Conservation (phyloP, 371 early-diverging fungal species). For the Mucor ambiguus region DNA sequence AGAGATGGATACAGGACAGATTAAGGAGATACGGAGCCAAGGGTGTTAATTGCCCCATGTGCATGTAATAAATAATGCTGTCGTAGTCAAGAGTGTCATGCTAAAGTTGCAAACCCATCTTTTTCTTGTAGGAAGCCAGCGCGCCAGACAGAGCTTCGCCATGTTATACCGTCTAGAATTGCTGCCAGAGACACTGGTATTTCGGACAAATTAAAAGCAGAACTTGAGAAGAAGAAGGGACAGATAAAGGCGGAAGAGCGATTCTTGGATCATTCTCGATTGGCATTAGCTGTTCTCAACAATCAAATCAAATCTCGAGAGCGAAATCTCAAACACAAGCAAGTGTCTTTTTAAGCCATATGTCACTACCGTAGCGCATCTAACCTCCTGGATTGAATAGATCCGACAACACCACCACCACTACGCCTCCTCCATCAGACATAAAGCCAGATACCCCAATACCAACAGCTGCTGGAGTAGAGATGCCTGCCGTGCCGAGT, state of each 20-base stretch:
- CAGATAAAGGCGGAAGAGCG: background rate
- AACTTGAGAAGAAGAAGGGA: conserved; percentile 6
- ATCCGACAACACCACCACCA: background rate
- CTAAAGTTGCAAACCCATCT: no score
- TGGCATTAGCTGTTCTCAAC: background rate
- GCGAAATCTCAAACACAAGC: background rate
- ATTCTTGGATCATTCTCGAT: background rate
- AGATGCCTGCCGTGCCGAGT: background rate
- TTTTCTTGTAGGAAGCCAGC: conserved; percentile 9
- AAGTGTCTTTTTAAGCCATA: background rate
- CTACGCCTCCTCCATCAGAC: background rate
- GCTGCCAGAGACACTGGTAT: conserved; percentile 17
- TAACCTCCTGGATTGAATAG: background rate
- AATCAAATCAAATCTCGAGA: background rate
- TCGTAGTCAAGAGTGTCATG: background rate
- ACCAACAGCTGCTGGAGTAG: background rate
- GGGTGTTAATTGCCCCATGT: conserved; percentile 19
- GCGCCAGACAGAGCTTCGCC: conserved; percentile 8
- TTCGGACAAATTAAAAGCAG: conserved; percentile 2
- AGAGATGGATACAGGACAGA: conserved; percentile 15
- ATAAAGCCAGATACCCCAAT: background rate
- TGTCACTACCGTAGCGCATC: background rate
- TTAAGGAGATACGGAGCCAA: background rate
- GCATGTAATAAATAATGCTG: conserved; percentile 10
- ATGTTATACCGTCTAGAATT: conserved; percentile 4